Evolutionary conservation across 2,329 filamentous ascomycete genomes (phyloP), one percentile per base, ranked within the genome.

Genomic region (Fusarium compactum): DNA sequence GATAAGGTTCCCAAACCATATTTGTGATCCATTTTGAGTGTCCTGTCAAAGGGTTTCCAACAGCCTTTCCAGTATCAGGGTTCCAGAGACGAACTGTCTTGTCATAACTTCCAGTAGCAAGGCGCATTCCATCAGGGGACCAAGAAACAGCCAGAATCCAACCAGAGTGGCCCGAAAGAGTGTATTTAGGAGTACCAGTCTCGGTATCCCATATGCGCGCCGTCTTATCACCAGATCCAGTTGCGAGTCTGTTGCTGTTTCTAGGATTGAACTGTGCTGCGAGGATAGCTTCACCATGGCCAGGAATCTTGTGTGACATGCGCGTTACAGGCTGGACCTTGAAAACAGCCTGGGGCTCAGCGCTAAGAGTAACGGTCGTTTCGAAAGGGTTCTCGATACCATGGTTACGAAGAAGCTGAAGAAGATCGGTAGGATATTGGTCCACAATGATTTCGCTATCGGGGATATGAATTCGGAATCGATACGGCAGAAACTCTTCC

Each of bases 131-230:
- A 76, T 98, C 94, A 0, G 95, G 94, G 16, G 92, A 94, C 89
- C 93, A 98, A 58, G 90, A 89, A 6, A 97, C 93, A 3, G 90
- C 93, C 59, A 98, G 81, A 6, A 98, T 94, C 95, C 95, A 98
- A 12, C 72, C 92, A 4, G 91, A 91, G 80, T 98, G 96, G 1
- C 94, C 94, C 74, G 93, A 92, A 51, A 98, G 82, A 0, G 94
- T 98, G 80, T 92, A 89, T 66, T 93, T 88, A 0, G 95, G 94
- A 14, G 94, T 98, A 50, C 95, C 95, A 0, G 94, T 98, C 76
- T 98, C 93, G 51, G 94, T 95, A 76, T 99, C 95, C 94, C 94
- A 98, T 82, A 98, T 91, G 60, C 95, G 85, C 1, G 95, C 95
- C 3, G 95, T 98, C 73, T 92, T 92, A 77, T 99, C 96, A 48